phyloP scores from a whole-genome alignment of 768 basidiomycete species.

The Serendipita sp. region DNA sequence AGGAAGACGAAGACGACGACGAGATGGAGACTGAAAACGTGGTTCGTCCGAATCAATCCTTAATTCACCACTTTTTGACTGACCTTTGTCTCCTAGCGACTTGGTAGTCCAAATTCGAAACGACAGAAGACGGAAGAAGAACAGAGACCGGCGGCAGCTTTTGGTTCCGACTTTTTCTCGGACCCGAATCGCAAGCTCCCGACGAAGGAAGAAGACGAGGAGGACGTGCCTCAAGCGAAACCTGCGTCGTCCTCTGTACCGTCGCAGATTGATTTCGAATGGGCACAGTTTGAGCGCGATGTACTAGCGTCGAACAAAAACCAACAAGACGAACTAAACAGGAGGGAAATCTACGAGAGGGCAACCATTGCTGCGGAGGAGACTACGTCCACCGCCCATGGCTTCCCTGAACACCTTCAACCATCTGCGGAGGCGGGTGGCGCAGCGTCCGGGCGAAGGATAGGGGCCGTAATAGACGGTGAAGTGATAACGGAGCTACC shows the following conservation, averaged over 20 bases:
- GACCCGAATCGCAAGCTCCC: conserved; percentile 42
- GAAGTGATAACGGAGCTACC: background rate
- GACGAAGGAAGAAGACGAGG: conserved; percentile 21
- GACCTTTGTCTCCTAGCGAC: no score
- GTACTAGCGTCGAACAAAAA: conserved; percentile 29
- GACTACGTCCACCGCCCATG: conserved; percentile 31
- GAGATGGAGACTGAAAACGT: background rate
- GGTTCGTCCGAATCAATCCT: background rate
- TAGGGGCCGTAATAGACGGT: background rate
- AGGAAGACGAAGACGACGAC: conserved; percentile 18
- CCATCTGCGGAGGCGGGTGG: background rate
- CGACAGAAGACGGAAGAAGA: conserved; percentile 9
- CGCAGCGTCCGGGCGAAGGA: background rate
- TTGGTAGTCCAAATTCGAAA: conserved; percentile 5
- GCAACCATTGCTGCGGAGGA: conserved; percentile 64
- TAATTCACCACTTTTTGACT: no score
- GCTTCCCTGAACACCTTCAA: conserved; percentile 27
- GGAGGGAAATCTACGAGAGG: conserved; percentile 38
- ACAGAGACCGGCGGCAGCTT: conserved; percentile 18
- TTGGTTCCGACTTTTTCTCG: conserved; percentile 71
- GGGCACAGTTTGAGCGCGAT: conserved; percentile 53
- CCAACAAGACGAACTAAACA: conserved; percentile 16
- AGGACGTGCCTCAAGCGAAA: conserved; percentile 27
- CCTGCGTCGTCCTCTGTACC: conserved; percentile 10
- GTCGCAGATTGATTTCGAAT: conserved; percentile 48